Percentiles rank a stretch among this genome's conserved stretches.
phyloP scores from a whole-genome alignment of 2,329 filamentous ascomycete species.

The Madurella mycetomatis region DNA sequence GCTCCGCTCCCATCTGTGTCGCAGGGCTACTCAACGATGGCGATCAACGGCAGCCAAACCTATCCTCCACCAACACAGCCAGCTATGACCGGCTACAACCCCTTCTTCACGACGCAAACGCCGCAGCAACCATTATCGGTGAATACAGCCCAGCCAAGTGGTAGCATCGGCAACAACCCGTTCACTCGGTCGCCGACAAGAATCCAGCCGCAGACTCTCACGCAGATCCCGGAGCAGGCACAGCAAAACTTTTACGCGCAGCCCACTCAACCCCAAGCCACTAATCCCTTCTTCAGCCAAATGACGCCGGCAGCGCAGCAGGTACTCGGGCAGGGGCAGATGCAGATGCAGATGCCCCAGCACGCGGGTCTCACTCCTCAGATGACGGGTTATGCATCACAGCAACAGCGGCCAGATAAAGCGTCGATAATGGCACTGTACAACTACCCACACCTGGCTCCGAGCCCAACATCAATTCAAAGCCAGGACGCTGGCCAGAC shows the following conservation, averaged over 20 bases:
- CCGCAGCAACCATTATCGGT: slow-evolving; percentile 36
- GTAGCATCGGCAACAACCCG: slow-evolving; percentile 41
- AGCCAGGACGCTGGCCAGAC: slow-evolving; percentile 8
- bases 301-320: slow-evolving; percentile 23
- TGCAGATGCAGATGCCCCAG: slow-evolving; percentile 28
- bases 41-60: slow-evolving; percentile 41
- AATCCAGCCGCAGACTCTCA: slow-evolving; percentile 47
- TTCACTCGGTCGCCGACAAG: slow-evolving; percentile 47
- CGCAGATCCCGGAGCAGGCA: slow-evolving; percentile 50
- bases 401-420: slow-evolving; percentile 54
- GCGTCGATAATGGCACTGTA: slow-evolving; percentile 73
- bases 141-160: slow-evolving; percentile 36
- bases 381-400: slow-evolving; percentile 16
- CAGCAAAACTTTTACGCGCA: slow-evolving; percentile 40
- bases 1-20: slow-evolving; percentile 40
- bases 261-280: slow-evolving; percentile 19
- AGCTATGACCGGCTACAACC: slow-evolving; percentile 45
- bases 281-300: slow-evolving; percentile 33
- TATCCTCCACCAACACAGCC: slow-evolving; percentile 39
- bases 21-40: slow-evolving; percentile 36
- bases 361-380: slow-evolving; percentile 15
- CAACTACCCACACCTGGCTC: slow-evolving; percentile 42
- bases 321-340: slow-evolving; percentile 22
- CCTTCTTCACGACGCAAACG: slow-evolving; percentile 43
- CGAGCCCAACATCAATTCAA: slow-evolving; percentile 11